Evolutionary conservation across 495 filamentous ascomycete species (phyloP).

Genomic region (Filosporella fistucella): DNA sequence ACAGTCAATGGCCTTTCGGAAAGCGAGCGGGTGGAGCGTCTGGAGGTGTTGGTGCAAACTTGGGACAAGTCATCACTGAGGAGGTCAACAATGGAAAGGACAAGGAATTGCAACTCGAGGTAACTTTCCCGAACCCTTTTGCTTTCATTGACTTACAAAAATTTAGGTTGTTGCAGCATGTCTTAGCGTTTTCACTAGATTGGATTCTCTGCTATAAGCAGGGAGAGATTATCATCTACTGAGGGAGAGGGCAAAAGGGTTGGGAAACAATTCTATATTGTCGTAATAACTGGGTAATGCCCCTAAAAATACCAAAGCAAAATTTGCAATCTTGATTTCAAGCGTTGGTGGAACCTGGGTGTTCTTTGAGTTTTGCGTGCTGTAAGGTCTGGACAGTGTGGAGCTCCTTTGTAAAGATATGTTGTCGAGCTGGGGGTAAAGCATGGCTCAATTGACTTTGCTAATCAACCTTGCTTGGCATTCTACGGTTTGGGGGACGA

Average conservation of each 20-base stretch:
- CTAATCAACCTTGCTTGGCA: too few relatives aligned
- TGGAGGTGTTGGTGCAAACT: constrained; percentile 86
- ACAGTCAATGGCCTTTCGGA: constrained; percentile 94
- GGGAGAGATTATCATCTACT: neutral
- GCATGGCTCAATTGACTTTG: too few relatives aligned
- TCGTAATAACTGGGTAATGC: constrained; percentile 19
- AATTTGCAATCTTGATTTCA: constrained; percentile 2
- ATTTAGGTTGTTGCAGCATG: constrained; percentile 74
- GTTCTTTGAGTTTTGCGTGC: too few relatives aligned
- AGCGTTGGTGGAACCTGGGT: too few relatives aligned
- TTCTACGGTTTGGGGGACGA: too few relatives aligned
- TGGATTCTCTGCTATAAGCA: constrained; percentile 81
- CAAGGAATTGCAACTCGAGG: constrained; percentile 93
- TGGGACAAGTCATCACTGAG: constrained; percentile 83
- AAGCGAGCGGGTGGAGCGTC: constrained; percentile 67
- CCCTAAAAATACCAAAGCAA: constrained; percentile 20
- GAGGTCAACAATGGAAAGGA: constrained; percentile 83
- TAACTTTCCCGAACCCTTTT: constrained; percentile 22
- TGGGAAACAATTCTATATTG: constrained; percentile 17
- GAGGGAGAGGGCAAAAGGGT: neutral
- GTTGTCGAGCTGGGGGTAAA: too few relatives aligned
- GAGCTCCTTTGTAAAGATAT: neutral
- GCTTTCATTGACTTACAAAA: constrained; percentile 30
- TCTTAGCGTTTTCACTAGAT: constrained; percentile 91
- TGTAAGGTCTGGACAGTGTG: too few relatives aligned